These are phyloP conservation scores for Penicillium egyptiacum DNA, from an alignment of 495 filamentous ascomycete genomes.

Conservation along the genomic window DNA sequence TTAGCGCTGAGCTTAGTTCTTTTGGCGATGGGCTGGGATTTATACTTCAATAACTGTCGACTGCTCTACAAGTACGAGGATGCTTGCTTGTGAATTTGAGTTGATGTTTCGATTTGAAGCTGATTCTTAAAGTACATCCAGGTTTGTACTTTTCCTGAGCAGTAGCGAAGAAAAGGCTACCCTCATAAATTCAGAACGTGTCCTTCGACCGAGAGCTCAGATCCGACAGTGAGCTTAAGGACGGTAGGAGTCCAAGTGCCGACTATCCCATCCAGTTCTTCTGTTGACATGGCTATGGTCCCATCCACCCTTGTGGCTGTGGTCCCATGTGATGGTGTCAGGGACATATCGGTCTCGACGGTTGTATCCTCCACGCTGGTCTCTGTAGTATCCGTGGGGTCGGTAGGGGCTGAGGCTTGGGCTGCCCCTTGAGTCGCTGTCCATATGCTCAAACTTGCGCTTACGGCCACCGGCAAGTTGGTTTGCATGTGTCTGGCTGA, in stretches of 20 bases:
- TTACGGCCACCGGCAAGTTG: constrained; percentile 46
- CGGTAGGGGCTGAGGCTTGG: constrained; percentile 1
- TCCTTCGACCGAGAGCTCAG: neutral
- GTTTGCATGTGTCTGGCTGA: constrained; percentile 35
- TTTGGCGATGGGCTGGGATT: neutral
- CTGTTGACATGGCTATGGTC: neutral
- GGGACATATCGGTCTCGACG: constrained; percentile 6
- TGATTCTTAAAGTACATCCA: neutral
- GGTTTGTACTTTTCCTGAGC: neutral
- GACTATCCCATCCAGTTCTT: neutral
- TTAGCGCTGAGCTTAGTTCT: constrained; percentile 6
- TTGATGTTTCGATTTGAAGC: neutral
- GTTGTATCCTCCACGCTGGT: neutral
- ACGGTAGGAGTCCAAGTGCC: constrained; percentile 5
- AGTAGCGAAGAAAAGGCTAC: neutral
- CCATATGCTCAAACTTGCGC: constrained; percentile 39
- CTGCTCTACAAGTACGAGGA: neutral
- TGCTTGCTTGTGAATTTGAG: neutral
- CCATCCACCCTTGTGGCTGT: neutral
- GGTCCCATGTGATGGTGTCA: neutral
- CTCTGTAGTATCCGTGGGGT: constrained; percentile 1
- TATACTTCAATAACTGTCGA: neutral
- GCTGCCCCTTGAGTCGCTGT: neutral
- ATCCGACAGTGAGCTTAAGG: neutral
- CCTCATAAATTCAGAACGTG: neutral